Conservation (phyloP, 2,329 filamentous ascomycete species). For the Sporothrix pallida region DNA sequence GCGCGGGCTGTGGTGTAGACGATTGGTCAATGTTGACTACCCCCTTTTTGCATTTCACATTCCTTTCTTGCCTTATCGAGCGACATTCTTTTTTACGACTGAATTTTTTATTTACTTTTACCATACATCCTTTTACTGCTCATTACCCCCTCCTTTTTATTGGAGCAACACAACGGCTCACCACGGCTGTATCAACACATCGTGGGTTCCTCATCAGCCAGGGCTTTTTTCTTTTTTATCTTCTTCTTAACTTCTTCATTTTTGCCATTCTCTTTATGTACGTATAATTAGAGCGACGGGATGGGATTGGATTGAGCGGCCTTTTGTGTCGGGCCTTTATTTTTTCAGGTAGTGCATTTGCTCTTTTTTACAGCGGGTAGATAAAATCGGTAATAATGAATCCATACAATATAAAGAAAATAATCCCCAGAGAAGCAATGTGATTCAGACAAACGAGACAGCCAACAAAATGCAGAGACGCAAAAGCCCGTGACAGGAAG, state of each 20-base stretch:
- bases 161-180: background rate
- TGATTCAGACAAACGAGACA: no score
- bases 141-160: background rate
- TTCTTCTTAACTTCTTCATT: background rate
- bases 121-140: background rate
- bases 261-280: background rate
- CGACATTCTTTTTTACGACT: conserved; percentile 26
- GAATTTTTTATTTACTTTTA: background rate
- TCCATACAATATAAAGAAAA: conserved; percentile 13
- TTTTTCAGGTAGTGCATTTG: conserved; percentile 9
- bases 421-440: no score
- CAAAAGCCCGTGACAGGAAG: background rate
- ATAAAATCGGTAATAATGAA: conserved; percentile 25
- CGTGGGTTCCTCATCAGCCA: no score
- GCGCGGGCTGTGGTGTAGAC: background rate
- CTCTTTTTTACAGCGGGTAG: conserved; percentile 25
- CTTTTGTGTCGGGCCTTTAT: conserved; percentile 3
- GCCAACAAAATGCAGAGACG: background rate
- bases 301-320: conserved; percentile 17
- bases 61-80: background rate
- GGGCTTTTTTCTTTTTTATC: background rate
- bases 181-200: conserved; percentile 22
- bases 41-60: conserved; percentile 8
- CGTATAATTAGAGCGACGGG: conserved; percentile 25
- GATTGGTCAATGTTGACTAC: background rate